Evolutionary conservation across 768 basidiomycete species (phyloP).

Genomic region (Pisolithus marmoratus): DNA sequence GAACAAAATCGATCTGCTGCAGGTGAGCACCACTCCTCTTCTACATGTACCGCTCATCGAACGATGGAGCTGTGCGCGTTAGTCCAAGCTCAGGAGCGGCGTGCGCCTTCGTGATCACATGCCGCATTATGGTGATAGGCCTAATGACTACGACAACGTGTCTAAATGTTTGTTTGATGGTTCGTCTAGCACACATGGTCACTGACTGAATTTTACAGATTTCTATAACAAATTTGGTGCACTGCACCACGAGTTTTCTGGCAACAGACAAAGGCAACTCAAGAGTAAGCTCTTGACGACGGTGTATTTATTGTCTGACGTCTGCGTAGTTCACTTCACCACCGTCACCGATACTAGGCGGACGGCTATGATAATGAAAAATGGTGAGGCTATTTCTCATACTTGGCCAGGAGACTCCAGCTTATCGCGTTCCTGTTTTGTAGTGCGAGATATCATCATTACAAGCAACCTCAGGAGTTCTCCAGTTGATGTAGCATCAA

Average conservation of each 20-base stretch:
- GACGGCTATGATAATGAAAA: conserved; percentile 68
- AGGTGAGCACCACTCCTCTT: conserved; percentile 34
- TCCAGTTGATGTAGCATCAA: conserved; percentile 31
- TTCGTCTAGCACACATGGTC: not conserved
- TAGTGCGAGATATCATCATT: conserved; percentile 70
- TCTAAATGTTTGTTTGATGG: conserved; percentile 55
- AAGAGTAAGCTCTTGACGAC: conserved; percentile 47
- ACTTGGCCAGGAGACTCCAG: not conserved
- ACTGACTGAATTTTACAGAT: conserved; percentile 37
- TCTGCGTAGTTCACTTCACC: conserved; percentile 61
- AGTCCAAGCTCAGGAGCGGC: conserved; percentile 75
- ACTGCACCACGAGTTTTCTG: conserved; percentile 60
- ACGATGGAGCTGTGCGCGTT: not conserved
- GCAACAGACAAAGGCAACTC: conserved; percentile 66
- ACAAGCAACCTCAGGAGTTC: conserved; percentile 57
- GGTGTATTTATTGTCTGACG: conserved; percentile 5
- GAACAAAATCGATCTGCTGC: conserved; percentile 76
- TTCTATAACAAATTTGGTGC: conserved; percentile 69
- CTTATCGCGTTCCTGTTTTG: conserved; percentile 3
- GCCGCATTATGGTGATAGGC: conserved; percentile 63
- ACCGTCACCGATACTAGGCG: conserved; percentile 76
- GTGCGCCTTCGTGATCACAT: conserved; percentile 67
- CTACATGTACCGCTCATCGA: not conserved
- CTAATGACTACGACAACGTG: conserved; percentile 75
- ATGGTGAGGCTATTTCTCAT: conserved; percentile 41